phyloP scores from a whole-genome alignment of 352 stramenopile species.

The Peronospora belbahrii region DNA sequence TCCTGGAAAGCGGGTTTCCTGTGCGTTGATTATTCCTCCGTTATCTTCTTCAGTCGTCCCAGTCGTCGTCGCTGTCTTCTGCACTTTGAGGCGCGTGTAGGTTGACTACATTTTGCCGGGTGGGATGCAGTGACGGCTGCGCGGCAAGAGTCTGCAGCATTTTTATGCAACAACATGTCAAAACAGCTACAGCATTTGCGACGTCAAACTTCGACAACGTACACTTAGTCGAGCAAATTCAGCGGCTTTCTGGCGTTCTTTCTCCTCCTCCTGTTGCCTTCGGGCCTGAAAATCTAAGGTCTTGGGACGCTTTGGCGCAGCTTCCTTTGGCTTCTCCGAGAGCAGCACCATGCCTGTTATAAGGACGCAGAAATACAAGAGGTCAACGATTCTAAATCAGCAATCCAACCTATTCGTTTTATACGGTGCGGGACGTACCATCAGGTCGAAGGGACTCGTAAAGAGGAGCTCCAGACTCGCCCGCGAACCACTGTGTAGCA shows the following conservation, averaged over 20 bases:
- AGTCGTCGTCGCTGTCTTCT: conserved; percentile 70
- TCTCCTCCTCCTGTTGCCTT: conserved; percentile 50
- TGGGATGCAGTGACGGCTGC: conserved; percentile 64
- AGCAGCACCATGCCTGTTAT: conserved; percentile 47
- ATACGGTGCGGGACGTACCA: conserved; percentile 23
- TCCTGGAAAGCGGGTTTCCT: conserved; percentile 2
- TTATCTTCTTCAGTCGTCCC: conserved; percentile 59
- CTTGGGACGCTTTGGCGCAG: conserved; percentile 33
- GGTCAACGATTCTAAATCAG: not conserved
- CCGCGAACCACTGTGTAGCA: conserved; percentile 44
- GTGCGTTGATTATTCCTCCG: not conserved
- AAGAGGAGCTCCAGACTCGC: conserved; percentile 29
- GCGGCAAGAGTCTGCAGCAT: conserved; percentile 39
- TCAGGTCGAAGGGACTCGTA: conserved; percentile 49
- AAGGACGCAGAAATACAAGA: conserved; percentile 1
- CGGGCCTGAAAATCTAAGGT: conserved; percentile 61
- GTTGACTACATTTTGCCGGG: conserved; percentile 23
- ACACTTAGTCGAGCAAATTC: conserved; percentile 70
- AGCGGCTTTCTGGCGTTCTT: conserved; percentile 49
- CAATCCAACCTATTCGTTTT: not conserved
- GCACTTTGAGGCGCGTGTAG: conserved; percentile 4
- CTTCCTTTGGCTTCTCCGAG: conserved; percentile 46
- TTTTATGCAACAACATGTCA: conserved; percentile 3
- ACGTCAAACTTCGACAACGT: conserved; percentile 3
- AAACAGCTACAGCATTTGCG: conserved; percentile 5